Evolutionary conservation across 148 eudicot species (phyloP), one percentile per base, ranked within the genome.

Genomic region (Hydrangea macrophylla): DNA sequence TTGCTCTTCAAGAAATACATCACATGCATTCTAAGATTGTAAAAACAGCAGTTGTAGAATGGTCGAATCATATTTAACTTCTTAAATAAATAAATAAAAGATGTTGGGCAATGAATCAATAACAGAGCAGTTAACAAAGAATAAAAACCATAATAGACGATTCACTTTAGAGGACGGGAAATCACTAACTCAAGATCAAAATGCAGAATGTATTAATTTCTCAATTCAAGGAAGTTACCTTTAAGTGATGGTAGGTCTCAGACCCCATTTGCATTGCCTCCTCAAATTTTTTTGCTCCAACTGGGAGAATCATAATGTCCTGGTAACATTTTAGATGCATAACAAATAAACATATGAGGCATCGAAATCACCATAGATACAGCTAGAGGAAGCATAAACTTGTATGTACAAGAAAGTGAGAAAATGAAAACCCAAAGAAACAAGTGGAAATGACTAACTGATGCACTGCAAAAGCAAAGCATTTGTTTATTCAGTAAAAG

Each of bases 201-300:
- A n/a, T 58, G 23, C 35, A 27, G 33, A 30, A 6, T n/a, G 20
- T 39, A 23, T 20, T 35, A 13, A 55, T 31, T 45, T 24, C 23
- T 26, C 7, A 3, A 7, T 61, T 58, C 44, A 58, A 60, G 31
- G 50, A 53, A 58, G 51, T 73, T 72, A 87, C 97, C 97, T 91
- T 88, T 31, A 91, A 81, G 74, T 86, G 97, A 74, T 91, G 97
- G 79, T 88, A 91, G 24, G 92, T 88, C 72, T 91, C 97, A 71
- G 95, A 76, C 48, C 97, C 97, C 85, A 91, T 86, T 78, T 82
- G 91, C 88, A 90, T 23, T 55, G 97, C 97, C 77, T 91, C 97
- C 78, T 85, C 96, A 78, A 85, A 90, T 57, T 79, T 86, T 75
- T 53, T 83, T 40, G 98, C 96, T 59, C 97, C 98, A 70, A 88